Evolutionary conservation across 345 rosid species (phyloP).

Genomic region (Linum usitatissimum): DNA sequence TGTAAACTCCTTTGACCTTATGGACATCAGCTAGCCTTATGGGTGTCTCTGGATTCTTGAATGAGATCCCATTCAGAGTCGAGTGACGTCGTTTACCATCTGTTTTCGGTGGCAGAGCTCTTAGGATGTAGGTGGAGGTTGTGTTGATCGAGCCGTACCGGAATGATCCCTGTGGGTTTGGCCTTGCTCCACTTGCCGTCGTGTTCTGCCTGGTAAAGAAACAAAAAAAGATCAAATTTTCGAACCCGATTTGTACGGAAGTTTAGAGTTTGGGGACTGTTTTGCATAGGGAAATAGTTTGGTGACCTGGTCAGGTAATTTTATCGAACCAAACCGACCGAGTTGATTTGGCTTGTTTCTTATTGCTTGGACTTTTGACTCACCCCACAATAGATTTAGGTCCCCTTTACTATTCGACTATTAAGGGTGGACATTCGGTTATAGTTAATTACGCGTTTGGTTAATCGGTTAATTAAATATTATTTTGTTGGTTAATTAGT

Average conservation of each 20-base stretch:
- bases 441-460: no score
- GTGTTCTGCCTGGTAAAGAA: slow-evolving; percentile 59
- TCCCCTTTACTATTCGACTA: no score
- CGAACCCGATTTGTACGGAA: no score
- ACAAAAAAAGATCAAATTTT: not conserved
- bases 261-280: not conserved
- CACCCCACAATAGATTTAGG: no score
- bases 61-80: slow-evolving; percentile 77
- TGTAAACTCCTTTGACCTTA: slow-evolving; percentile 69
- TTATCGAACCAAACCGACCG: no score
- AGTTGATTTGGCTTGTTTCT: no score
- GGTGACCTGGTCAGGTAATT: no score
- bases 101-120: slow-evolving; percentile 60
- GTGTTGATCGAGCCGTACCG: slow-evolving; percentile 83
- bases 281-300: no score
- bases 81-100: slow-evolving; percentile 46
- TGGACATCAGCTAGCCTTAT: slow-evolving; percentile 62
- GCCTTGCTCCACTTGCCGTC: slow-evolving; percentile 93
- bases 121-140: slow-evolving; percentile 54
- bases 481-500: no score
- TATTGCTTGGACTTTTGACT: no score
- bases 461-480: no score
- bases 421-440: no score
- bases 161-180: slow-evolving; percentile 92
- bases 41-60: slow-evolving; percentile 57